Percentiles rank a stretch among this genome's conserved stretches.
Evolutionary conservation across 768 basidiomycete species (phyloP).

Genomic region (Leccinellum luteum): DNA sequence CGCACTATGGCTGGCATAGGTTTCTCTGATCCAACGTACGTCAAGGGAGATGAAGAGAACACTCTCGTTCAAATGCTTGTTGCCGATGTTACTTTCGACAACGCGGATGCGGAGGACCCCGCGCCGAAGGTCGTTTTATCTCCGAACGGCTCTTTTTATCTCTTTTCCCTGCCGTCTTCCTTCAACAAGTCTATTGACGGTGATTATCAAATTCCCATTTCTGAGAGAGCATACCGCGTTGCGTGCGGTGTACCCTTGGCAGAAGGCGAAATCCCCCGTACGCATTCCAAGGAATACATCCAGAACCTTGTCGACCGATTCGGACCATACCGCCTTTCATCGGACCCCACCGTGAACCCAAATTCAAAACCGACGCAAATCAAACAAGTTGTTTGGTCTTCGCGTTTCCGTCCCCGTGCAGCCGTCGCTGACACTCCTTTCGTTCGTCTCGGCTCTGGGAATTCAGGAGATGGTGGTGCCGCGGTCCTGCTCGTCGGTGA

Average conservation of each 20-base stretch:
- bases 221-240: constrained; percentile 36
- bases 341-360: constrained; percentile 35
- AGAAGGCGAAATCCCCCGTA: constrained; percentile 35
- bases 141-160: constrained; percentile 33
- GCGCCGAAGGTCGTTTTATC: constrained; percentile 23
- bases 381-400: constrained; percentile 36
- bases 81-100: constrained; percentile 44
- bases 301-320: constrained; percentile 43
- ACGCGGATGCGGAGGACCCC: background rate
- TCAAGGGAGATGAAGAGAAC: constrained; percentile 23
- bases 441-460: constrained; percentile 19
- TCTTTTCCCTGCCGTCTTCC: constrained; percentile 35
- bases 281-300: constrained; percentile 40
- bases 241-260: constrained; percentile 36
- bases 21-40: constrained; percentile 43
- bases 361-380: constrained; percentile 30
- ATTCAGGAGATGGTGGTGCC: constrained; percentile 8
- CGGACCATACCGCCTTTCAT: constrained; percentile 35
- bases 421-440: too few relatives aligned
- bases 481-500: constrained; percentile 40
- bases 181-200: constrained; percentile 14
- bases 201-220: constrained; percentile 1
- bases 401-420: constrained; percentile 12
- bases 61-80: constrained; percentile 41
- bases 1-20: constrained; percentile 40